phyloP scores from a whole-genome alignment of 805 yeast genomes.

The Lachancea nothofagi region DNA sequence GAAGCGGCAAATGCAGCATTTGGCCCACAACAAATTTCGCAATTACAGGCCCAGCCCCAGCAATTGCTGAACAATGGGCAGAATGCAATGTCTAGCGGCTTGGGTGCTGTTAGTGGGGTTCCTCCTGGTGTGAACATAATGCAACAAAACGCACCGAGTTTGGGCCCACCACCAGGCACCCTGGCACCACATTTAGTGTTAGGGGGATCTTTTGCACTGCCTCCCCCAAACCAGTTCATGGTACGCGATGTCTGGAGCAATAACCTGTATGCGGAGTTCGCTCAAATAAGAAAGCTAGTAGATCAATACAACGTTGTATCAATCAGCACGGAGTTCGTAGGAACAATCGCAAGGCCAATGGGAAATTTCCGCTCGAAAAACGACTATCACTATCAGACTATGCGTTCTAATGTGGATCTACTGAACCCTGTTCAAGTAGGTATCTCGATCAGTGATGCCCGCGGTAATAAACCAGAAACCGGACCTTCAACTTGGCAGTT shows the following conservation, averaged over 20 bases:
- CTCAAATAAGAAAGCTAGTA: constrained; percentile 51
- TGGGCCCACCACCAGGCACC: constrained; percentile 10
- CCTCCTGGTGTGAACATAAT: constrained; percentile 28
- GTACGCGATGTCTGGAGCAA: constrained; percentile 71
- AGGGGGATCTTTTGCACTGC: constrained; percentile 18
- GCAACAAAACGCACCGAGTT: constrained; percentile 22
- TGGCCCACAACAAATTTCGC: constrained; percentile 18
- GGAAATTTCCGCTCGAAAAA: constrained; percentile 85
- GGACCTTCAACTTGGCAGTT: constrained; percentile 90
- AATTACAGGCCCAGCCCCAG: constrained; percentile 15
- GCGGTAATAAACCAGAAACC: constrained; percentile 63
- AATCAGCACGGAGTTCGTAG: constrained; percentile 90
- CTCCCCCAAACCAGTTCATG: constrained; percentile 35
- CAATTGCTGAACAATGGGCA: constrained; percentile 12
- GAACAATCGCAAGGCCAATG: constrained; percentile 91
- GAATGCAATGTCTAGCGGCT: constrained; percentile 11
- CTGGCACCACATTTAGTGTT: constrained; percentile 9
- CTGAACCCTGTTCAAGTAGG: constrained; percentile 83
- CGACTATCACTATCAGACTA: constrained; percentile 93
- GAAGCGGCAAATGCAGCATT: constrained; percentile 18
- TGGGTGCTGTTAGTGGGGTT: constrained; percentile 14
- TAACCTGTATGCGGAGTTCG: constrained; percentile 63
- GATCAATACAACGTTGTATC: constrained; percentile 52
- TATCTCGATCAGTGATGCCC: constrained; percentile 61
- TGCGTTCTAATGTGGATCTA: constrained; percentile 86